Percentiles rank a stretch among this genome's conserved stretches.
These are phyloP conservation scores for Abelmoschus esculentus DNA, from an alignment of 345 rosid species.

Conservation along the genomic window DNA sequence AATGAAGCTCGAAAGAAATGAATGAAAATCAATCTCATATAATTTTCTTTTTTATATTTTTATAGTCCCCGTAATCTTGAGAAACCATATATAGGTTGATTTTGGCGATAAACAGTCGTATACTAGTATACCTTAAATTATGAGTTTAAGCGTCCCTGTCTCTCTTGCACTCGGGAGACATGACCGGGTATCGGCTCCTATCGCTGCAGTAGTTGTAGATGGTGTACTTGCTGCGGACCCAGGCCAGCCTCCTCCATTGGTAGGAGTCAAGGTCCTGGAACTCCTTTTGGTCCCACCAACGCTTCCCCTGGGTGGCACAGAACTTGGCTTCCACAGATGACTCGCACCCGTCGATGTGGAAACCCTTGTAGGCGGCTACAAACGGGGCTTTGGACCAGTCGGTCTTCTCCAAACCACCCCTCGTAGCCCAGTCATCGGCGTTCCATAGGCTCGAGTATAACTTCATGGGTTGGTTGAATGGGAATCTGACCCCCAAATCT, in stretches of 20 bases:
- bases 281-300: constrained; percentile 74
- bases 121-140: no score
- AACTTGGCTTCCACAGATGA: constrained; percentile 57
- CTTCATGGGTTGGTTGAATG: constrained; percentile 80
- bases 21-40: background rate
- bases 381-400: constrained; percentile 82
- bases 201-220: no score
- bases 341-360: constrained; percentile 61
- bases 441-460: constrained; percentile 80
- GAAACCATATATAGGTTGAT: no score
- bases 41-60: no score
- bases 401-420: constrained; percentile 81
- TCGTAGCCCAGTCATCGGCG: constrained; percentile 88
- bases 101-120: no score
- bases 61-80: no score
- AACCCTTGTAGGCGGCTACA: constrained; percentile 32
- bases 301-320: constrained; percentile 60
- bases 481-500: constrained; percentile 62
- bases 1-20: background rate
- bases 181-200: no score
- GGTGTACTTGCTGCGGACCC: no score
- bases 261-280: constrained; percentile 36
- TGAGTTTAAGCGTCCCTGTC: no score
- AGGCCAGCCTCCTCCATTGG: no score
- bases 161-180: no score